Evolutionary conservation across 2,329 filamentous ascomycete genomes (phyloP), one percentile per base, ranked within the genome.

Genomic region (Celoporthe dispersa): DNA sequence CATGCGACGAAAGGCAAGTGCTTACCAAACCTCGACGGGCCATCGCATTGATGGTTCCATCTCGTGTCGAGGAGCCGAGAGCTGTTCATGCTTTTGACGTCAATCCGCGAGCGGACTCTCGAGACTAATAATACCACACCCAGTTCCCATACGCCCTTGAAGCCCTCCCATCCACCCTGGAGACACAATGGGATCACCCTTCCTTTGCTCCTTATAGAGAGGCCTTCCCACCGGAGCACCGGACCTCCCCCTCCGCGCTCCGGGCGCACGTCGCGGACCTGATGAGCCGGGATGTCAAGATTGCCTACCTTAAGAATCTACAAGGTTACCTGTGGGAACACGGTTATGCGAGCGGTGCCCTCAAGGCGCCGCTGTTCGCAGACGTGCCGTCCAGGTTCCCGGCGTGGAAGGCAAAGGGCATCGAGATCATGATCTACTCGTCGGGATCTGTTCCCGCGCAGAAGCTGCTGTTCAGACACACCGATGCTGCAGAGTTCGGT

Each of bases 391-490:
- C 88, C 11, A 86, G 86, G 73, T 83, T 94, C 72, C 80, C 83
- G 67, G 75, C 81, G 59, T 94, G 92, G 88, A 84, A 86, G 68
- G 78, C 80, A 22, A 79, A 83, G 39, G 86, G 85, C 35, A 82
- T 88, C 72, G 83, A 83, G 71, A 85, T 94, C 73, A 88, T 92
- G 75, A 94, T 96, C 77, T 96, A 94, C 82, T 94, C 91, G 4
- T 94, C 91, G 16, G 93, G 93, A 41, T 94, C 91, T 31, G 91
- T 95, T 7, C 86, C 90, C 28, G 93, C 93, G 19, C 93, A 96
- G 84, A 93, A 94, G 81, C 83, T 95, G 72, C 86, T 95, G 73
- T 95, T 95, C 80, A 84, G 85, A 71, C 88, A 94, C 77, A 90
- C 88, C 57, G 82, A 87, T 72, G 84, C 86, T 9, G 12, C 41